A percentile compares a stretch with the other conserved stretches of the same genome.
Conservation (phyloP, 2,329 filamentous ascomycete species). For the Phyllosticta ampelicida region DNA sequence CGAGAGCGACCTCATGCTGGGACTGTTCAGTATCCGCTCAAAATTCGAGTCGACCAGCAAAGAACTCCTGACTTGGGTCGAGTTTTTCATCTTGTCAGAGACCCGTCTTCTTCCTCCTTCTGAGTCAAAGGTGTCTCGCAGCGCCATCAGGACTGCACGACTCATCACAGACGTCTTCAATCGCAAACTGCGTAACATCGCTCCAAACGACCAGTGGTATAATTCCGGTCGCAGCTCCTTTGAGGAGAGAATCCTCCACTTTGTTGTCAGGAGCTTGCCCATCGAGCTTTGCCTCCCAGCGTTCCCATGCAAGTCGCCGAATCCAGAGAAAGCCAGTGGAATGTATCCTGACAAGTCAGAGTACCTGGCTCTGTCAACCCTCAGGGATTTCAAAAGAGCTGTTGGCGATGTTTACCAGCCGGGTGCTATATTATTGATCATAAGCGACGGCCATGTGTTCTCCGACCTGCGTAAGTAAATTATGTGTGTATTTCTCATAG, state of each 20-base stretch:
- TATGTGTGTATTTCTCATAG: background rate
- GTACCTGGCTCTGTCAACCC: conserved; percentile 29
- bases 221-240: conserved; percentile 18
- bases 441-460: conserved; percentile 34
- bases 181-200: conserved; percentile 19
- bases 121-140: conserved; percentile 10
- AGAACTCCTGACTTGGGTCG: conserved; percentile 18
- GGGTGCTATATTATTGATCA: conserved; percentile 32
- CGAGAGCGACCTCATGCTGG: background rate
- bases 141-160: conserved; percentile 15
- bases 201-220: conserved; percentile 21
- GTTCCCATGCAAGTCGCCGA: conserved; percentile 54
- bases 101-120: conserved; percentile 15
- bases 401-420: conserved; percentile 30
- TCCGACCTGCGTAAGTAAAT: conserved; percentile 29
- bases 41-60: background rate
- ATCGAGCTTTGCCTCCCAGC: conserved; percentile 37
- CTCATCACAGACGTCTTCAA: conserved; percentile 21
- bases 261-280: conserved; percentile 17
- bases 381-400: conserved; percentile 31
- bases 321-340: conserved; percentile 45
- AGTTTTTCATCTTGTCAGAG: conserved; percentile 21
- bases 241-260: conserved; percentile 13
- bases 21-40: background rate
- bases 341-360: conserved; percentile 34